phyloP scores from a whole-genome alignment of 805 yeast genomes.

The Spathaspora sp. region DNA sequence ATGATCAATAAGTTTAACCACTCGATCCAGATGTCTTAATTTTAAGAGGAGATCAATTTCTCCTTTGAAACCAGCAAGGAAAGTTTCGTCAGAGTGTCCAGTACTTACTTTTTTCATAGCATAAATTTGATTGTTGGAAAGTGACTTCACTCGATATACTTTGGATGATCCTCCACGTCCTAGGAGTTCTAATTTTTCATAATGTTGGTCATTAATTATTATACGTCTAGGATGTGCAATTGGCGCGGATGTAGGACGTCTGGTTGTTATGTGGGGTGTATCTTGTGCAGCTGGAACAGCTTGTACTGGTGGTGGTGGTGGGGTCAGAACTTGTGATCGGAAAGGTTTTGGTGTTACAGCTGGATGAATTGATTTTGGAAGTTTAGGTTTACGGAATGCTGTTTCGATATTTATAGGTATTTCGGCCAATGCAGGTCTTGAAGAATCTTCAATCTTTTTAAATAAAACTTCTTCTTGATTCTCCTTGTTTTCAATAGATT shows the following conservation, averaged over 20 bases:
- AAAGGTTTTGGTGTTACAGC: background rate
- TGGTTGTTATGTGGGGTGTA: background rate
- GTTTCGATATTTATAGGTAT: slow-evolving; percentile 13
- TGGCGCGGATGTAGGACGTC: background rate
- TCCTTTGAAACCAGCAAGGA: slow-evolving; percentile 79
- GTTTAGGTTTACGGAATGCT: slow-evolving; percentile 35
- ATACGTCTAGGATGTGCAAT: slow-evolving; percentile 15
- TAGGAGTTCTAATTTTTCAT: slow-evolving; percentile 70
- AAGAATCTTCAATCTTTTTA: background rate
- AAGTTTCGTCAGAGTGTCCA: slow-evolving; percentile 74
- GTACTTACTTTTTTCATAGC: slow-evolving; percentile 82
- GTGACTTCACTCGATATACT: slow-evolving; percentile 72
- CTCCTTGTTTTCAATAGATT: slow-evolving; percentile 1
- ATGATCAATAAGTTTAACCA: slow-evolving; percentile 74
- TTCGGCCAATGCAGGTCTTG: slow-evolving; percentile 5
- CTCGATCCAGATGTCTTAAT: slow-evolving; percentile 59
- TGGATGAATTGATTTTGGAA: slow-evolving; percentile 13
- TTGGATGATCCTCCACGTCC: slow-evolving; percentile 94
- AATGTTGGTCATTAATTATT: slow-evolving; percentile 54
- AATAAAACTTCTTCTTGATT: background rate
- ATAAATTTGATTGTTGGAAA: slow-evolving; percentile 50
- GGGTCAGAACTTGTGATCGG: background rate
- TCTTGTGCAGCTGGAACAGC: background rate
- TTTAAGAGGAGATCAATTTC: slow-evolving; percentile 74
- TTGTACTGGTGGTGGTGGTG: background rate